Percentiles rank a stretch among this genome's conserved stretches.
phyloP scores from a whole-genome alignment of 2,329 filamentous ascomycete genomes.

The Sporothrix dimorphospora region DNA sequence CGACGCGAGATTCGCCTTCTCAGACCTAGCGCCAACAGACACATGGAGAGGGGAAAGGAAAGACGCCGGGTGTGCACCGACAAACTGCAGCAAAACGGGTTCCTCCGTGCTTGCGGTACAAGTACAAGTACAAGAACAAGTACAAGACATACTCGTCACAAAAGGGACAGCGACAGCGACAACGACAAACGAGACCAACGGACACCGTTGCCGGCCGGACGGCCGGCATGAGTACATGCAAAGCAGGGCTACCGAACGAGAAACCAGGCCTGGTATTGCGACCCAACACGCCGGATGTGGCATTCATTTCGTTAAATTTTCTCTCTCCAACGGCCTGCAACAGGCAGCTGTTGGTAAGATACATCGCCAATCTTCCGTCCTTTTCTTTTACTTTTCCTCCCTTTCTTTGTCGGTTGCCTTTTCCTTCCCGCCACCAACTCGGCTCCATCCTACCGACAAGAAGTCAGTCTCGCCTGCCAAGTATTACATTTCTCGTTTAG shows the following conservation, averaged over 20 bases:
- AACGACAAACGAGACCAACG: too few species aligned
- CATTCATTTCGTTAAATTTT: constrained; percentile 2
- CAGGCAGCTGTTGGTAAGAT: background rate
- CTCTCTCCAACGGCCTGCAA: background rate
- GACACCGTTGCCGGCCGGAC: background rate
- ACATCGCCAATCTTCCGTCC: constrained; percentile 8
- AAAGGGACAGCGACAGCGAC: too few species aligned
- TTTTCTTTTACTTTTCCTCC: background rate
- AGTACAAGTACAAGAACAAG: background rate
- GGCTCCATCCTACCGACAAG: background rate
- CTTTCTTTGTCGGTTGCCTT: background rate
- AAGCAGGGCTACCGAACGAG: background rate
- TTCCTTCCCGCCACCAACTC: background rate
- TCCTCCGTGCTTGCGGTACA: background rate
- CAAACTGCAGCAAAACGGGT: background rate
- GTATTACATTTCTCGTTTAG: background rate
- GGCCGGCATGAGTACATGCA: background rate
- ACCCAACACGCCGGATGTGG: constrained; percentile 20
- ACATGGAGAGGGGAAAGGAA: background rate
- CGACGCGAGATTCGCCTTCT: background rate
- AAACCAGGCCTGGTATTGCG: background rate
- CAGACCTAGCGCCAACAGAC: constrained; percentile 9
- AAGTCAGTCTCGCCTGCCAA: background rate
- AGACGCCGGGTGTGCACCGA: background rate
- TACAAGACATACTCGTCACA: background rate